Conservation (phyloP, 352 stramenopile genomes). For the Aphanomyces invadans region DNA sequence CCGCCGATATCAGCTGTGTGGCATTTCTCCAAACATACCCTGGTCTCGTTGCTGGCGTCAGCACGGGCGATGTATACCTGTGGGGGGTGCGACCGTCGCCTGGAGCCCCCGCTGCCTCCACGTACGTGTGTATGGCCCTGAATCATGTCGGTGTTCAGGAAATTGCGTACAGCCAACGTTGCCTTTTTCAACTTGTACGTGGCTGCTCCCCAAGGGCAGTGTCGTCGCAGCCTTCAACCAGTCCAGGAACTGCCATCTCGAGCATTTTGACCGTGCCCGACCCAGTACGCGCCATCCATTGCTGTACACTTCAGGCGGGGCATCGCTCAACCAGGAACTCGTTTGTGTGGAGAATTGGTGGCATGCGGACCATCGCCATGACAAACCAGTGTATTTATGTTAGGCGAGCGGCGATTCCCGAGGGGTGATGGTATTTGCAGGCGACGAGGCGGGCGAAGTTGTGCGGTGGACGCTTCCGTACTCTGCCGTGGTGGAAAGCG, state of each 20-base stretch:
- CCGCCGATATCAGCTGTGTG: constrained; percentile 50
- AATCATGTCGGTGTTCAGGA: neutral
- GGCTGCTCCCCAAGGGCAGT: neutral
- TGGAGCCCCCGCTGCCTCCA: neutral
- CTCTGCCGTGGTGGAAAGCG: no score
- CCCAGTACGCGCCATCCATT: neutral
- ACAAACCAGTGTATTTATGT: no score
- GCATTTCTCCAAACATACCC: constrained; percentile 39
- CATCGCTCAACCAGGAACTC: no score
- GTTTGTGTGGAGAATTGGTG: no score
- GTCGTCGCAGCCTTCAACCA: neutral
- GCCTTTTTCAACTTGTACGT: neutral
- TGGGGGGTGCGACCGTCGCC: constrained; percentile 30
- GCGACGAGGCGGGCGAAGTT: constrained; percentile 41
- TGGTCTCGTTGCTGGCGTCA: constrained; percentile 47
- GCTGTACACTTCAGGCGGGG: no score
- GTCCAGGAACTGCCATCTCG: neutral
- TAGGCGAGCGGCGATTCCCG: neutral
- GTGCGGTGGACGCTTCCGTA: constrained; percentile 33
- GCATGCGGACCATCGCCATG: no score
- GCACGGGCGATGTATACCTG: constrained; percentile 37
- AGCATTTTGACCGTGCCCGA: neutral
- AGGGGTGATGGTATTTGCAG: constrained; percentile 30
- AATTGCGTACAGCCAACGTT: neutral
- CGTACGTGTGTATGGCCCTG: neutral